Base-by-base conservation (phyloP, 306 rosid genomes). In the Citrullus colocynthis region DNA sequence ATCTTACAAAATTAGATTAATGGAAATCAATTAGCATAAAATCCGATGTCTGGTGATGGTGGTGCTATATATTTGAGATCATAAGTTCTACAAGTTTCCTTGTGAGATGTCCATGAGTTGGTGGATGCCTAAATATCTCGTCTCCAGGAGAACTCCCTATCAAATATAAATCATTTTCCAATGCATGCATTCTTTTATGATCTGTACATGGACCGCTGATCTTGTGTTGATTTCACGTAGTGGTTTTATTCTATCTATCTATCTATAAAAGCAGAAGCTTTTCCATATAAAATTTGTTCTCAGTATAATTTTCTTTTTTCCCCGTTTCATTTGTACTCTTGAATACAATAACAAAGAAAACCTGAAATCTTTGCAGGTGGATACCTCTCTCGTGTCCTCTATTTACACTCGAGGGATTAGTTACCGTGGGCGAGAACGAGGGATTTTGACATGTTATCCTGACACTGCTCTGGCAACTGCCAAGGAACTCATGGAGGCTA, bases 401-500 rank as follows among this genome's bases (percentile, higher is more conserved):
- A 85, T 88, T 78, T 95, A 97, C 76, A 92, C 98, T 75, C 93
- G 91, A 76, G 96, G 96, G 80, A 85, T 92, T 77, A 87, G 82
- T 82, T 95, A 92, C 66, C 93, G 88, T 17, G 99, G 98, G 74
- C 87, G 79, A 80, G 88, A 79, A 18, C 97, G 99, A 51, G 96
- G 97, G 61, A 82, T 95, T 63, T 76, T 91, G 81, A 95, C 97
- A 62, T 95, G 99, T 78, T 91, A 86, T 77, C 93, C 97, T 30
- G 93, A 89, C 82, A 85, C 90, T 34, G 86, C 78, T 87, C 86
- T 95, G 86, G 90, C 96, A 74, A 82, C 84, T 84, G 96, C 99
- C 73, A 91, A 86, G 86, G 98, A 95, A 73, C 89, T 95, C 78
- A 95, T 95, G 97, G 99, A 95, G 83, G 99, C 99, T 72, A 92